Conservation (phyloP, 2,329 filamentous ascomycete genomes). For the Didymella lethalis region DNA sequence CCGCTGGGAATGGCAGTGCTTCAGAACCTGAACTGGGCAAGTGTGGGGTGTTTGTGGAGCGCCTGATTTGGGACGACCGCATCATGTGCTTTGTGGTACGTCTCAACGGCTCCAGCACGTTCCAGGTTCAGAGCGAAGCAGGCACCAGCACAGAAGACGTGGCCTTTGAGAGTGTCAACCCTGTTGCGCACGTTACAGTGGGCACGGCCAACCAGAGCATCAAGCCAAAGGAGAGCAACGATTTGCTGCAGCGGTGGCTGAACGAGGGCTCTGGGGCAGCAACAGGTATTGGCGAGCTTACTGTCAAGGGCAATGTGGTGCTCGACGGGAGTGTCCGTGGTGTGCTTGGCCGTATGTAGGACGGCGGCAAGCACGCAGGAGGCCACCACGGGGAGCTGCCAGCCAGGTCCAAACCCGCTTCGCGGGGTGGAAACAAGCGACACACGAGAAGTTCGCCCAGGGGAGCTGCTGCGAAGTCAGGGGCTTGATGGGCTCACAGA, state of each 20-base stretch:
- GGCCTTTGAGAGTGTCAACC: constrained; percentile 71
- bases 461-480: not conserved
- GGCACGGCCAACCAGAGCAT: constrained; percentile 77
- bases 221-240: constrained; percentile 95
- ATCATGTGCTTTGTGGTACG: constrained; percentile 93
- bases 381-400: not conserved
- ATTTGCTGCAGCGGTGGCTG: constrained; percentile 78
- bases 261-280: constrained; percentile 61
- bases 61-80: constrained; percentile 81
- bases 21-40: constrained; percentile 66
- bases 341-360: constrained; percentile 43
- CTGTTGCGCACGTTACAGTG: constrained; percentile 85
- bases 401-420: not conserved
- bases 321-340: constrained; percentile 64
- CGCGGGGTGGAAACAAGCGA: not conserved
- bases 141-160: constrained; percentile 57
- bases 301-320: constrained; percentile 63
- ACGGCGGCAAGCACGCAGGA: not conserved
- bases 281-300: constrained; percentile 64
- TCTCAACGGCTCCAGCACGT: constrained; percentile 43
- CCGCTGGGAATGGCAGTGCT: constrained; percentile 49
- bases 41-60: constrained; percentile 69
- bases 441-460: not conserved
- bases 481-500: not conserved
- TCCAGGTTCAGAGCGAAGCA: constrained; percentile 29